Evolutionary conservation across 805 yeast genomes (phyloP).

Genomic region (Kodamaea laetipori): DNA sequence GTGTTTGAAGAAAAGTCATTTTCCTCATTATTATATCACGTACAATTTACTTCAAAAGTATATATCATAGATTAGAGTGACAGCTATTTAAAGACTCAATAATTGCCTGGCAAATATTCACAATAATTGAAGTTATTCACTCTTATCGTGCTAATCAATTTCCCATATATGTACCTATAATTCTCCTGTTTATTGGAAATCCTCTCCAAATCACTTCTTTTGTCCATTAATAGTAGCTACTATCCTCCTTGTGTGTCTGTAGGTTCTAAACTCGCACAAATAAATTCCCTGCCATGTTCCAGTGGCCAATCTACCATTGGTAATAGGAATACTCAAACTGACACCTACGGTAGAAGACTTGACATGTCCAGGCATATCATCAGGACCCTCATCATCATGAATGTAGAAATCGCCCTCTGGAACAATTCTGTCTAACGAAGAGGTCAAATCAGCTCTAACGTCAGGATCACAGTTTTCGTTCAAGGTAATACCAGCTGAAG

Average conservation of each 20-base stretch:
- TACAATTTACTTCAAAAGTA: too few species aligned
- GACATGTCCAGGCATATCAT: conserved; percentile 84
- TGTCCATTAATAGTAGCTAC: conserved; percentile 75
- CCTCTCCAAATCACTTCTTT: conserved; percentile 27
- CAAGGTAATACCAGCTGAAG: conserved; percentile 74
- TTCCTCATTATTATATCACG: too few species aligned
- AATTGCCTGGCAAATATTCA: too few species aligned
- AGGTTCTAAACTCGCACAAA: conserved; percentile 69
- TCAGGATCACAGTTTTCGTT: conserved; percentile 83
- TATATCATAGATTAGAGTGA: too few species aligned
- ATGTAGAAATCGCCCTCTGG: conserved; percentile 63
- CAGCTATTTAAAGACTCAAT: too few species aligned
- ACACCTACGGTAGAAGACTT: conserved; percentile 58
- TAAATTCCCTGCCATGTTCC: conserved; percentile 91
- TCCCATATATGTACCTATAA: too few species aligned
- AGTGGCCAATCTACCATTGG: conserved; percentile 63
- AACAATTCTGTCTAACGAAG: conserved; percentile 61
- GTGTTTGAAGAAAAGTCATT: too few species aligned
- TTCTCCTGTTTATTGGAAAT: too few species aligned
- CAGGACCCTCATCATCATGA: conserved; percentile 78
- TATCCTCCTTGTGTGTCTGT: conserved; percentile 62
- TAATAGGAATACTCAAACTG: conserved; percentile 65
- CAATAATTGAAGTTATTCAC: too few species aligned
- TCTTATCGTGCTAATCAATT: too few species aligned
- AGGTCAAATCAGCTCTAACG: conserved; percentile 68